Percentiles rank a stretch among this genome's conserved stretches.
Evolutionary conservation across 2,329 filamentous ascomycete genomes (phyloP).

Genomic region (Phaeosphaeriaceae sp.): DNA sequence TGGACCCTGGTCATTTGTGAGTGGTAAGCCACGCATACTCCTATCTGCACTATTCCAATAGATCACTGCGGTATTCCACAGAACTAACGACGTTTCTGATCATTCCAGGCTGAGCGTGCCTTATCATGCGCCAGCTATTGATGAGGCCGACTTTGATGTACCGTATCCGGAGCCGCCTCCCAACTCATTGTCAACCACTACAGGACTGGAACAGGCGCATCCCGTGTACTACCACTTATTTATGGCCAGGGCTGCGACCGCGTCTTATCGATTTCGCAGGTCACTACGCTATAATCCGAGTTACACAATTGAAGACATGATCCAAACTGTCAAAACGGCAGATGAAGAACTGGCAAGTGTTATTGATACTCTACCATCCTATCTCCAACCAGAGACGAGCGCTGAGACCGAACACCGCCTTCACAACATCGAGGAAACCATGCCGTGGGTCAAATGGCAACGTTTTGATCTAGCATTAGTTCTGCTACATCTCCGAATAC

Average conservation of each 20-base stretch:
- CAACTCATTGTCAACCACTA: background rate
- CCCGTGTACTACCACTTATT: slow-evolving; percentile 6
- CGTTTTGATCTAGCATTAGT: background rate
- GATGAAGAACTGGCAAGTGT: background rate
- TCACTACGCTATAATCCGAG: background rate
- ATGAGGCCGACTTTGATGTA: slow-evolving; percentile 1
- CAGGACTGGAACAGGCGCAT: background rate
- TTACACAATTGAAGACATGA: background rate
- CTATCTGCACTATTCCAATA: background rate
- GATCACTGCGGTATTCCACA: too few relatives aligned
- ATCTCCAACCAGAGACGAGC: background rate
- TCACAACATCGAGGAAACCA: background rate
- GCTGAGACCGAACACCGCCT: background rate
- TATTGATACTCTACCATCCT: background rate
- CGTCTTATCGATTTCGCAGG: background rate
- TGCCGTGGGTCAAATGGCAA: background rate
- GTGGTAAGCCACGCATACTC: background rate
- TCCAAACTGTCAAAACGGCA: background rate
- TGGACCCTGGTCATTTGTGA: slow-evolving; percentile 7
- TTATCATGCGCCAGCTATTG: background rate
- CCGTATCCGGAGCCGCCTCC: background rate
- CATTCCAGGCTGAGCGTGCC: background rate
- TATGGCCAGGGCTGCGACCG: slow-evolving; percentile 5
- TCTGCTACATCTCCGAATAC: background rate
- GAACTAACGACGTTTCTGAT: background rate